Percentiles rank a stretch among this genome's conserved stretches.
These are phyloP conservation scores for Melocanna baccifera DNA, from an alignment of 176 grass and related monocot species.

Conservation along the genomic window DNA sequence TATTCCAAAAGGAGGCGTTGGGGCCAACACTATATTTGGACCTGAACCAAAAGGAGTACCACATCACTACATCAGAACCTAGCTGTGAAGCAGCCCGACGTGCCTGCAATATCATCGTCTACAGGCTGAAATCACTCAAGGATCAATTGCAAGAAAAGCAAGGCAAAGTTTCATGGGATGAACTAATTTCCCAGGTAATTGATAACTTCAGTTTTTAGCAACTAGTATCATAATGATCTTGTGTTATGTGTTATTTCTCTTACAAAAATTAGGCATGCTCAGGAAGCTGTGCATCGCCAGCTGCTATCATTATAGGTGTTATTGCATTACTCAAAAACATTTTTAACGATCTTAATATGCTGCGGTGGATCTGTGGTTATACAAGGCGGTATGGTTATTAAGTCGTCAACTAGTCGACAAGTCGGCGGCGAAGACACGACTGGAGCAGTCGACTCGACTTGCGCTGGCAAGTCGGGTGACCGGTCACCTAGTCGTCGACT, in stretches of 20 bases:
- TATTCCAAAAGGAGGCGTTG: constrained; percentile 50
- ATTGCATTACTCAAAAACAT: constrained; percentile 7
- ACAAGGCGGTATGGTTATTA: too few relatives aligned
- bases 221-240: background rate
- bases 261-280: background rate
- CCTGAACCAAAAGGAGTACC: constrained; percentile 71
- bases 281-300: background rate
- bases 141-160: constrained; percentile 61
- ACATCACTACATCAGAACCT: constrained; percentile 96
- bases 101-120: constrained; percentile 65
- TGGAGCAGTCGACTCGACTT: too few relatives aligned
- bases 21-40: constrained; percentile 59
- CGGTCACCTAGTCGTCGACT: too few relatives aligned
- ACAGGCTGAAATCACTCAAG: constrained; percentile 74
- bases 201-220: constrained; percentile 5
- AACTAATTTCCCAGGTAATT: constrained; percentile 67
- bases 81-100: constrained; percentile 75
- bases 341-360: background rate
- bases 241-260: background rate
- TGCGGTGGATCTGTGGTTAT: too few relatives aligned
- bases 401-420: too few relatives aligned
- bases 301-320: background rate
- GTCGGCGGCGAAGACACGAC: too few relatives aligned
- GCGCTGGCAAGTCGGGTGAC: too few relatives aligned
- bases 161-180: constrained; percentile 57